A percentile compares a stretch with the other conserved stretches of the same genome.
phyloP scores from a whole-genome alignment of 129 eudicot genomes.

The Ambrosia artemisiifolia region DNA sequence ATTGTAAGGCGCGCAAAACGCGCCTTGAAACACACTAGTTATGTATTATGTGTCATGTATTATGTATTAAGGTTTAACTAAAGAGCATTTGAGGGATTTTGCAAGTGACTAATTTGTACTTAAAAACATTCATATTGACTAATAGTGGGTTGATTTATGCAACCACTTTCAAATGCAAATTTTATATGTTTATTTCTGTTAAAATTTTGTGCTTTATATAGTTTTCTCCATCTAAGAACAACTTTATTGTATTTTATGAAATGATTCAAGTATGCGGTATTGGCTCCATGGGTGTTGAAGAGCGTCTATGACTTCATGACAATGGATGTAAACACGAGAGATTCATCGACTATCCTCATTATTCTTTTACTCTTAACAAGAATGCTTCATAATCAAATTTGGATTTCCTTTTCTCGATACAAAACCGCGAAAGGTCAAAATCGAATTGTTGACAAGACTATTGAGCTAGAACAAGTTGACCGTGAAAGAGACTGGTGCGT shows the following conservation, averaged over 20 bases:
- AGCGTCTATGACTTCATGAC: slow-evolving; percentile 38
- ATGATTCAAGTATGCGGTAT: slow-evolving; percentile 43
- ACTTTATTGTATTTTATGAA: background rate
- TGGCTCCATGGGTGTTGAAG: slow-evolving; percentile 60
- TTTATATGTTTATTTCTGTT: no score
- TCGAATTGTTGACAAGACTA: slow-evolving; percentile 57
- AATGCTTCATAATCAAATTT: slow-evolving; percentile 59
- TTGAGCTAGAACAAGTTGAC: slow-evolving; percentile 83
- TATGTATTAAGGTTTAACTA: no score
- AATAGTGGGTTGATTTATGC: no score
- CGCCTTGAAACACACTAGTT: no score
- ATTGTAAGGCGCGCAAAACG: no score
- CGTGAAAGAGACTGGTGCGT: slow-evolving; percentile 63
- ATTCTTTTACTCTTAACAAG: slow-evolving; percentile 46
- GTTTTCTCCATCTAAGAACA: slow-evolving; percentile 16
- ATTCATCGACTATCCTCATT: slow-evolving; percentile 25
- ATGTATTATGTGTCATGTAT: no score
- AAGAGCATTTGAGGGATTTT: no score
- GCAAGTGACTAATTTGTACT: background rate
- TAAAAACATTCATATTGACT: background rate
- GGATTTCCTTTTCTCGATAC: slow-evolving; percentile 75
- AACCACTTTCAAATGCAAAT: background rate
- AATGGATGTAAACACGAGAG: slow-evolving; percentile 35
- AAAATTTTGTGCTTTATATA: background rate
- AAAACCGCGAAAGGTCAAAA: slow-evolving; percentile 70